These are phyloP conservation scores for Pelargonium citronellum DNA, from an alignment of 441 rosid genomes.

Conservation along the genomic window DNA sequence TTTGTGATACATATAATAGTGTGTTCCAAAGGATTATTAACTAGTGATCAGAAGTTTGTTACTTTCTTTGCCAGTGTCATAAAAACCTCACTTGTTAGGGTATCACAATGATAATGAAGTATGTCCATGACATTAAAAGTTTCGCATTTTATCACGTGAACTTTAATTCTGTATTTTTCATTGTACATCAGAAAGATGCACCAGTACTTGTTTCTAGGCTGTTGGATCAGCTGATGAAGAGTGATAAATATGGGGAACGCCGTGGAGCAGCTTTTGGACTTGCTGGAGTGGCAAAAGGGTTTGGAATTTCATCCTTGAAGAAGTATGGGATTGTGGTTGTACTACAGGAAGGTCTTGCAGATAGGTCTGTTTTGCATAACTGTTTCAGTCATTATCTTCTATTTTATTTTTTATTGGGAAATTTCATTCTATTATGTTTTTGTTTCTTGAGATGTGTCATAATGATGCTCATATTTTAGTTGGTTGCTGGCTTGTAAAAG, in stretches of 20 bases:
- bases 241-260: conserved; percentile 96
- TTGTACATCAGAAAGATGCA: conserved; percentile 61
- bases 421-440: background rate
- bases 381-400: background rate
- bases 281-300: conserved; percentile 91
- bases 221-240: conserved; percentile 80
- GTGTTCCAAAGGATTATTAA: background rate
- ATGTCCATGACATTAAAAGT: background rate
- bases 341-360: conserved; percentile 64
- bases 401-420: conserved; percentile 5
- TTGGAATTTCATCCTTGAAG: conserved; percentile 87
- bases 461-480: too few relatives aligned
- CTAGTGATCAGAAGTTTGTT: background rate
- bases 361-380: conserved; percentile 49
- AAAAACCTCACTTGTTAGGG: background rate
- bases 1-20: background rate
- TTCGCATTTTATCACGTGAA: background rate
- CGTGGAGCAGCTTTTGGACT: conserved; percentile 99
- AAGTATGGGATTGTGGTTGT: conserved; percentile 59
- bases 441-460: too few relatives aligned
- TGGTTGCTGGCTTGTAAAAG: too few relatives aligned
- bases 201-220: conserved; percentile 65
- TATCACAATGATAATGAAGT: background rate
- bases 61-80: background rate
- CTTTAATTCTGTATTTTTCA: conserved; percentile 2